Percentiles rank a stretch among this genome's conserved stretches.
These are phyloP conservation scores for Aotearoamyces nothofagi DNA, from an alignment of 2,329 filamentous ascomycete genomes.

Conservation along the genomic window DNA sequence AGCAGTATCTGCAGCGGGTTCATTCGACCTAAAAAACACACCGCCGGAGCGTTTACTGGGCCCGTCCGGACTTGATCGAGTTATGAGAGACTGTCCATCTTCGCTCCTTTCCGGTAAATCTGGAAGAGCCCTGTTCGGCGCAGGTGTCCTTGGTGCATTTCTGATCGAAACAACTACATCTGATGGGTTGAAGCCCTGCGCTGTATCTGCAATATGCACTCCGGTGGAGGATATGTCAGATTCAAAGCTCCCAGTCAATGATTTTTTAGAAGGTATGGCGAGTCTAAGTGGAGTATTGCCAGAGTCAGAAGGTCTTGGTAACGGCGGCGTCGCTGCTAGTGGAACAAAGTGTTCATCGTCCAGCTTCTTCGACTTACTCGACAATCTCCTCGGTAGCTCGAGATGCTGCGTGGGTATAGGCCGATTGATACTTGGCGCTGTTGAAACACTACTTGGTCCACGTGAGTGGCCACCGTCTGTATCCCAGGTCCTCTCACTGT, in stretches of 20 bases:
- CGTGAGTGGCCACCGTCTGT: conserved; percentile 7
- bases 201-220: conserved; percentile 4
- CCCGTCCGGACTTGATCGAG: neutral
- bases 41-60: neutral
- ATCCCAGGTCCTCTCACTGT: conserved; percentile 6
- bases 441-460: conserved; percentile 8
- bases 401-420: conserved; percentile 3
- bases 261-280: neutral
- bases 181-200: conserved; percentile 4
- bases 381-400: conserved; percentile 7
- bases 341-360: conserved; percentile 2
- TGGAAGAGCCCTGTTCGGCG: conserved; percentile 2
- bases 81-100: conserved; percentile 1
- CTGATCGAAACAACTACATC: conserved; percentile 1
- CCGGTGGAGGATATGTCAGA: conserved; percentile 1
- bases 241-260: neutral
- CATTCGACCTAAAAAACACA: neutral
- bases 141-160: neutral
- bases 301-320: neutral
- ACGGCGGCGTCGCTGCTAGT: neutral
- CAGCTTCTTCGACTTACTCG: conserved; percentile 7
- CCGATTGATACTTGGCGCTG: conserved; percentile 6
- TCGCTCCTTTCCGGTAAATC: conserved; percentile 2
- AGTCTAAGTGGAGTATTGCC: neutral
- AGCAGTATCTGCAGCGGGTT: neutral